Evolutionary conservation across 2,329 filamentous ascomycete genomes (phyloP), one percentile per base, ranked within the genome.

Genomic region (Cladosporium sp.): DNA sequence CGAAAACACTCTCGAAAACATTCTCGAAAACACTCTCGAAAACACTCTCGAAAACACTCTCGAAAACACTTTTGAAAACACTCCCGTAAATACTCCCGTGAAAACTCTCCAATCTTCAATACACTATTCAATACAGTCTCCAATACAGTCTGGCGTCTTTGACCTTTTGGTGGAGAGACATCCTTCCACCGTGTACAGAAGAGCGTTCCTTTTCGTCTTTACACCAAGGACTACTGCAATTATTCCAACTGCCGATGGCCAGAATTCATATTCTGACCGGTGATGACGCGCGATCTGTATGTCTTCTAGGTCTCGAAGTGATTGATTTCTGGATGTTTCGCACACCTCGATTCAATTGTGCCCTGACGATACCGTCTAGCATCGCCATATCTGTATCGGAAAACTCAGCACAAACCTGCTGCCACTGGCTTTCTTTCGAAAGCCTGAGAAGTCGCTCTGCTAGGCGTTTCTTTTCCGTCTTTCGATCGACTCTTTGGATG

Each of bases 381-480:
- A 59, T 59, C 15, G 55, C n/a, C 55, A 59, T 59, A 28, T 44
- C 55, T 44, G 55, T 41, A 59, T 59, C 55, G 55, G 55, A 44
- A 28, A 59, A 59, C 32, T 59, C 55, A 59, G 34, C 36, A 41
- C 34, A 18, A 59, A 59, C 34, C 34, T 59, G 34, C 55, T 59
- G 55, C 36, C 55, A 59, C 55, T 59, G 55, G 55, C 5, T 41
- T 38, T 59, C 36, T 59, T 41, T 59, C 36, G 55, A 44, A 59
- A 59, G 55, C 55, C 55, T 41, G 55, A 59, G 36, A 59, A 59
- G 34, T 59, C 55, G 55, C 55, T 59, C 55, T 44, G 55, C 55
- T 59, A 59, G 55, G 55, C 36, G 55, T 59, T 59, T 59, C 55
- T 59, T 59, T 59, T 59, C 55, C 21, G 55, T 59, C 55, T 59